Evolutionary conservation across 768 basidiomycete species (phyloP), one percentile per base, ranked within the genome.

Genomic region (Podaxis sp.): DNA sequence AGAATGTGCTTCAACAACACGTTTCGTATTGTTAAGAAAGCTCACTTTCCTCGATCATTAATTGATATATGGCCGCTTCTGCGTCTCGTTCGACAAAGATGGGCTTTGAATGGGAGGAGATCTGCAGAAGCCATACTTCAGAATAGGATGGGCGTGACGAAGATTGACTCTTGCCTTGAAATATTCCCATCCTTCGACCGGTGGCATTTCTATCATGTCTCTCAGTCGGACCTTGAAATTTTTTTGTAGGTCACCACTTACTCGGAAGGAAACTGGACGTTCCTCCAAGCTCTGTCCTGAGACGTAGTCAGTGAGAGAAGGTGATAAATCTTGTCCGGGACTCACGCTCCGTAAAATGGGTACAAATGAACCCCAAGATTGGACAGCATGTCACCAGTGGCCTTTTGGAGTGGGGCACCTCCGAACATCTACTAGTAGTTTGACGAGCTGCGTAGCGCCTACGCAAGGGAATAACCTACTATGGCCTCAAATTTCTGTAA

Each of bases 281-380:
- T 6, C 59, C 59, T 7, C 68, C 68, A 5, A 63, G 50, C 59
- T 71, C 68, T 1, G 70, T 69, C 2, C 70, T 71, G 10, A 38
- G 32, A 27, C 1, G n/a, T 23, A 10, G 14, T 16, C 23, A 35
- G 27, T 50, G n/a, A 13, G 52, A 23, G 23, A 38, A 42, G 35
- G n/a, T 37, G n/a, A 4, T 1, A 28, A 18, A n/a, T 32, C 32
- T 32, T 32, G 32, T 32, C 32, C 32, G 5, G 46, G 2, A 67
- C 75, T 62, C 57, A 80, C 68, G 71, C 64, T 28, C 78, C 80
- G 55, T 77, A 82, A 23, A 72, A 61, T 3, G 66, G 68, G 5
- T 61, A 50, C 1, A 79, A 48, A 2, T 64, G 60, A 3, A 69
- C 62, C 13, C 68, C 68, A 5, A 65, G 44, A 21, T 50, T 13